Evolutionary conservation across 768 basidiomycete genomes (phyloP), one percentile per base, ranked within the genome.

Genomic region (Butyriboletus loyo): DNA sequence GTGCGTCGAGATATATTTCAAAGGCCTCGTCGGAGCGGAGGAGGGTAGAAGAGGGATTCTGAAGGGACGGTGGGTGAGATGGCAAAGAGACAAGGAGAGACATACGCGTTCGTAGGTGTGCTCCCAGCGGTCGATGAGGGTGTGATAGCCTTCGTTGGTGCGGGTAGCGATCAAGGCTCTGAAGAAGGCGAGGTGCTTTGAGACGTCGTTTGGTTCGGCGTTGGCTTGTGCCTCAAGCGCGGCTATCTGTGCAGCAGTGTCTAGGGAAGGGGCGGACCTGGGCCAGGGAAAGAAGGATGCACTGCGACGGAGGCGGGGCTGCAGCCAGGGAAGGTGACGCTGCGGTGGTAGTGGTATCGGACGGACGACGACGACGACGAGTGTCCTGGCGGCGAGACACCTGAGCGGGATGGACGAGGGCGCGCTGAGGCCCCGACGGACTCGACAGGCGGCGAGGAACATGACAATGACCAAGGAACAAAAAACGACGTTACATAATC

Each of bases 41-140:
- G 24, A 92, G 73, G 3, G 89, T 87, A 2, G 86, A 89, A 11
- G 76, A 50, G 13, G 84, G 77, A 60, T 87, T 82, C 90, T 92
- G 59, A 1, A 53, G 27, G 25, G 3, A 39, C 4, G 46, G 38
- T 46, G 66, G 44, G 43, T 46, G 45, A 52, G 34, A 15, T 5
- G 22, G 46, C 13, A 17, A 31, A 37, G 9, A 41, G 11, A 14
- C 11, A 34, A 35, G 36, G 46, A 34, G 9, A 14, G 28, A 82
- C 88, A 60, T 72, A 92, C 91, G 64, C 86, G 90, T 78, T 92
- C 87, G 61, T 81, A 81, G 79, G 86, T 83, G 58, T 84, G 77
- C 65, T 93, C 90, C 90, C 91, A 93, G 50, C 89, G 81, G 62
- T 74, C 83, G 51, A 90, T 82, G 50, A 92, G 72, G 22, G 87